Evolutionary conservation across 306 rosid genomes (phyloP).

Genomic region (Begonia peltatifolia): DNA sequence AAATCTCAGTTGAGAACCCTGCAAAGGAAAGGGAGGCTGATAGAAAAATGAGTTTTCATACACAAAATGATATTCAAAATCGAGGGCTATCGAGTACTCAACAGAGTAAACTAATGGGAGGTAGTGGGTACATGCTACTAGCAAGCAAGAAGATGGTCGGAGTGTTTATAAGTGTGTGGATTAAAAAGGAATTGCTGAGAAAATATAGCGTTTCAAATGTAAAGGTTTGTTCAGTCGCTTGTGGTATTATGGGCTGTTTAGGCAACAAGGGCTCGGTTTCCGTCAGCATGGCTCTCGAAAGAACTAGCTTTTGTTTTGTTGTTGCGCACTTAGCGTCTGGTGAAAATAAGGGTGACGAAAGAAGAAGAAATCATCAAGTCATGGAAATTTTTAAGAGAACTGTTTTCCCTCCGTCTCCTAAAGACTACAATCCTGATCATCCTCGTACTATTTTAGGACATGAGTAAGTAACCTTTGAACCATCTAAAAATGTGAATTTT

Average conservation of each 20-base stretch:
- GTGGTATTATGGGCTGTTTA: constrained; percentile 90
- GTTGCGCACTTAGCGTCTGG: constrained; percentile 85
- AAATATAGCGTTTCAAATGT: constrained; percentile 53
- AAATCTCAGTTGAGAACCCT: constrained; percentile 22
- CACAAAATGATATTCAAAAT: constrained; percentile 7
- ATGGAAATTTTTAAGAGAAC: constrained; percentile 69
- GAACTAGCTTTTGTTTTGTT: constrained; percentile 83
- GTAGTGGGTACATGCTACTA: constrained; percentile 33
- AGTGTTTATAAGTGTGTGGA: constrained; percentile 77
- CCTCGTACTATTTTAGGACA: constrained; percentile 72
- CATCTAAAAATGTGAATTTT: background rate
- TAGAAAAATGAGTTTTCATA: constrained; percentile 9
- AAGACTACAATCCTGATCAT: constrained; percentile 25
- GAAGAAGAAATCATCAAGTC: constrained; percentile 70
- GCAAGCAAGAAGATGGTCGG: constrained; percentile 98
- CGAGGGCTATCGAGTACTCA: constrained; percentile 11
- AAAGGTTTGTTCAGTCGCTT: constrained; percentile 75
- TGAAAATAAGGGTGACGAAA: constrained; percentile 76
- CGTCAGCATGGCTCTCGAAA: constrained; percentile 78
- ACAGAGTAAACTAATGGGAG: constrained; percentile 7
- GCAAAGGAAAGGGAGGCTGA: constrained; percentile 9
- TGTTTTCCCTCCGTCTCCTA: constrained; percentile 32
- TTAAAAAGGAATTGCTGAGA: constrained; percentile 38
- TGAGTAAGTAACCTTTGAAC: constrained; percentile 45
- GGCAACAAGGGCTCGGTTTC: constrained; percentile 92